phyloP scores from a whole-genome alignment of 164 flowering plant species.

The Chimonanthus praecox region DNA sequence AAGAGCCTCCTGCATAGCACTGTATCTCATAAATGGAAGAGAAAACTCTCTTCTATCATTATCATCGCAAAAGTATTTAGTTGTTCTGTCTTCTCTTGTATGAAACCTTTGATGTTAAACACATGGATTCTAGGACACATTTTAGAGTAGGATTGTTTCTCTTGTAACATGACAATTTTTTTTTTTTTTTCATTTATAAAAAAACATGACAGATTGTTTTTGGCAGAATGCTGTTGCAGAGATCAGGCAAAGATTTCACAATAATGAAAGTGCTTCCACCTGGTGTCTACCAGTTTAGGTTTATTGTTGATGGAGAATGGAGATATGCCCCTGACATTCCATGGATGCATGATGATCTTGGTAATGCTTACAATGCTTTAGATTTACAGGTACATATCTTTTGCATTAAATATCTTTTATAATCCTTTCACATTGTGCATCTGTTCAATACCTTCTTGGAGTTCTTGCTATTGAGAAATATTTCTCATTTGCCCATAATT shows the following conservation, averaged over 20 bases:
- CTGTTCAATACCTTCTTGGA: not conserved
- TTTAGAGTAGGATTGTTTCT: not conserved
- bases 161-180: not conserved
- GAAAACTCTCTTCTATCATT: too few relatives aligned
- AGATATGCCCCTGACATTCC: slow-evolving; percentile 73
- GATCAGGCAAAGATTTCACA: slow-evolving; percentile 82
- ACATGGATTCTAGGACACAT: not conserved
- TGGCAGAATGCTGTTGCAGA: slow-evolving; percentile 60
- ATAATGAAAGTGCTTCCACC: slow-evolving; percentile 87
- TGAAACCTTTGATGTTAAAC: not conserved
- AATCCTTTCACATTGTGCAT: slow-evolving; percentile 5
- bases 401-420: not conserved
- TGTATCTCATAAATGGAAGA: too few relatives aligned
- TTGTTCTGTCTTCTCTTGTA: not conserved
- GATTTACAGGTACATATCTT: slow-evolving; percentile 60
- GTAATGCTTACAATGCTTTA: slow-evolving; percentile 60
- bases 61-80: too few relatives aligned
- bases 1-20: not conserved
- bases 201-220: not conserved
- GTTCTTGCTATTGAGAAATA: too few relatives aligned
- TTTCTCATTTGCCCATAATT: too few relatives aligned
- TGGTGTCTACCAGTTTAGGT: slow-evolving; percentile 81
- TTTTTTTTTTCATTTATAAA: too few relatives aligned
- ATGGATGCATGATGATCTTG: slow-evolving; percentile 57
- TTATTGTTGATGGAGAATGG: slow-evolving; percentile 79